Evolutionary conservation across 2,329 filamentous ascomycete genomes (phyloP), one percentile per base, ranked within the genome.

Genomic region (Cordyceps farinosa): DNA sequence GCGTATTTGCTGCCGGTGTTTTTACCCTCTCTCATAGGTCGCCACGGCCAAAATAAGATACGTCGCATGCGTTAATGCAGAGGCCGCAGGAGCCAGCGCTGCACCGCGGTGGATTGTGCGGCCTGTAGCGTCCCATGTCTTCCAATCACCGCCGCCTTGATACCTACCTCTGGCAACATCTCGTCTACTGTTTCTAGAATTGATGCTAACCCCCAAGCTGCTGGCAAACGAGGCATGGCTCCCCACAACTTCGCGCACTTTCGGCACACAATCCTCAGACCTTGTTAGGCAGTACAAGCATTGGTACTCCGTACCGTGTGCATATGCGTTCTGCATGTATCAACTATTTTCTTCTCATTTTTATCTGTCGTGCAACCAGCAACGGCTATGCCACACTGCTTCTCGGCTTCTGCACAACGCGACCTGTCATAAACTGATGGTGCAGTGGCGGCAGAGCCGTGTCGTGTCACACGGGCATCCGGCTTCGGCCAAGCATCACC

Each of bases 51-150:
- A 27, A 42, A 42, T 44, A 22, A 58, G 57, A 60, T 44, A 42
- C 36, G 57, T 60, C 44, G 47, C 57, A 60, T 60, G 57, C 47
- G 29, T 52, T 17, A 44, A 51, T 51, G 57, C 45, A 59, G 15
- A 38, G 45, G n/a, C 27, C 17, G 13, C 47, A 52, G 40, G 27
- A 57, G 42, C 54, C 42, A 34, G 51, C 42, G 54, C 29, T 42
- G 57, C 57, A 52, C 36, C 15, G 1, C 22, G 44, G 44, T 59
- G 56, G 56, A 42, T 50, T 59, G 50, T 3, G 13, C 29, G 29
- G 38, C 17, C 32, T 15, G 30, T 27, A 13, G 29, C 17, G 50
- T 36, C 30, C 9, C 27, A 30, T 3, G 3, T n/a, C 53, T 55
- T 30, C 38, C 38, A 42, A 44, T 44, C 27, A 42, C 27, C 36